Percentiles rank a stretch among this genome's conserved stretches.
These are phyloP conservation scores for Oenanthe javanica DNA, from an alignment of 140 eudicot genomes.

Conservation along the genomic window DNA sequence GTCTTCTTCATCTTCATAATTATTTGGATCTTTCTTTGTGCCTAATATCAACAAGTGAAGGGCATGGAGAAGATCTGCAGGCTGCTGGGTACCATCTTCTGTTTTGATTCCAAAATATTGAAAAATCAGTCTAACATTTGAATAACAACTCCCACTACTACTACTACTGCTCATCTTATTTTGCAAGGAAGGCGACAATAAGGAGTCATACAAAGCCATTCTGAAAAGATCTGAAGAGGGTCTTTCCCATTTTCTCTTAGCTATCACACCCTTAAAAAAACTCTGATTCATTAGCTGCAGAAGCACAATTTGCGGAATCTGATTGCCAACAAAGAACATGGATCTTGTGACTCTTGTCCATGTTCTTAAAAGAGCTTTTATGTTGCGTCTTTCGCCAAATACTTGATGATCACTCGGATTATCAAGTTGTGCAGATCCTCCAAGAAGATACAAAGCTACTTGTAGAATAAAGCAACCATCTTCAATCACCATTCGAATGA, in stretches of 20 bases:
- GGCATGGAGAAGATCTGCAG: constrained; percentile 14
- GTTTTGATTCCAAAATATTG: not conserved
- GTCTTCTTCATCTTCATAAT: not conserved
- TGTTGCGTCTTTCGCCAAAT: constrained; percentile 7
- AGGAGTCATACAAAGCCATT: constrained; percentile 2
- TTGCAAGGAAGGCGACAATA: not conserved
- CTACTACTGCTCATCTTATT: not conserved
- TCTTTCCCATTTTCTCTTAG: constrained; percentile 2
- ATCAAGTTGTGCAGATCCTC: constrained; percentile 3
- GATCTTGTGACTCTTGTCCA: constrained; percentile 5
- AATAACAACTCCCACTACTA: not conserved
- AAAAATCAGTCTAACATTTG: not conserved
- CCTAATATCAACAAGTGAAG: constrained; percentile 3
- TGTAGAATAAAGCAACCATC: constrained; percentile 11
- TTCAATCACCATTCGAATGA: constrained; percentile 9
- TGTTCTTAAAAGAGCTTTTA: constrained; percentile 2
- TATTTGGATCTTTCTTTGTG: not conserved
- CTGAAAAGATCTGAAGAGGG: constrained; percentile 5
- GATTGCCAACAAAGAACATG: constrained; percentile 4
- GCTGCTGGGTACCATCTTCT: not conserved
- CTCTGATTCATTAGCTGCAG: constrained; percentile 1
- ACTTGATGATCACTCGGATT: constrained; percentile 1
- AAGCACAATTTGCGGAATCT: constrained; percentile 9
- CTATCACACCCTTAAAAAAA: not conserved
- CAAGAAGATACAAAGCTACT: constrained; percentile 6